A percentile compares a stretch with the other conserved stretches of the same genome.
Evolutionary conservation across 352 stramenopile species (phyloP).

Genomic region (Phytophthora boehmeriae): DNA sequence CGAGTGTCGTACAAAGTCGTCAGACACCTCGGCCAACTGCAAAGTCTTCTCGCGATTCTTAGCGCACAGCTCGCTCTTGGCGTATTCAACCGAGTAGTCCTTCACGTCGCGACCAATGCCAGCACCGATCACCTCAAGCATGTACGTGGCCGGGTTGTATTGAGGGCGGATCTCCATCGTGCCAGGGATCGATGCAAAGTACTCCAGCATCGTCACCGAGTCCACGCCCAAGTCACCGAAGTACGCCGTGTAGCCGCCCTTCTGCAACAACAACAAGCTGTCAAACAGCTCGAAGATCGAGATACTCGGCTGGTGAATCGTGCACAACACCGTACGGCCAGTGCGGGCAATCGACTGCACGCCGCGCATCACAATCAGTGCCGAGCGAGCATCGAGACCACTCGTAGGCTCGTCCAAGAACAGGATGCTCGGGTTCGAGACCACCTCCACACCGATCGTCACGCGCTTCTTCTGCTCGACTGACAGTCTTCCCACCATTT

Average conservation of each 20-base stretch:
- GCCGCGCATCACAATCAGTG: slow-evolving; percentile 87
- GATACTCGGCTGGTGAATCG: slow-evolving; percentile 67
- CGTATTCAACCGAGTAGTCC: slow-evolving; percentile 57
- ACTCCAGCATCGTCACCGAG: slow-evolving; percentile 79
- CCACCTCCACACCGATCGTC: slow-evolving; percentile 94
- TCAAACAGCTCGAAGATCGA: slow-evolving; percentile 94
- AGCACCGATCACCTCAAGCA: slow-evolving; percentile 88
- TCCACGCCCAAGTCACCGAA: slow-evolving; percentile 89
- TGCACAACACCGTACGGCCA: slow-evolving; percentile 84
- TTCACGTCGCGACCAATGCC: slow-evolving; percentile 71
- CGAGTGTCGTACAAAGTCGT: slow-evolving; percentile 45
- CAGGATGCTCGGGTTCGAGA: slow-evolving; percentile 92
- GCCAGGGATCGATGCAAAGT: slow-evolving; percentile 80
- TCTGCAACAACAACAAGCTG: slow-evolving; percentile 87
- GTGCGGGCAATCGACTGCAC: slow-evolving; percentile 85
- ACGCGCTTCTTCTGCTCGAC: slow-evolving; percentile 95
- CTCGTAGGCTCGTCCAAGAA: slow-evolving; percentile 95
- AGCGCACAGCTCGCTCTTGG: slow-evolving; percentile 41
- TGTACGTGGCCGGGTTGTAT: slow-evolving; percentile 92
- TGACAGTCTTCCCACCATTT: slow-evolving; percentile 57
- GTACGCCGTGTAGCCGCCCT: slow-evolving; percentile 68
- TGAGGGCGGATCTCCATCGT: slow-evolving; percentile 62
- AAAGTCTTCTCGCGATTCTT: slow-evolving; percentile 41
- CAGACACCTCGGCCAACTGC: slow-evolving; percentile 23
- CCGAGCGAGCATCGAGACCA: slow-evolving; percentile 86